Conservation (phyloP, 2,329 filamentous ascomycete species). For the Corinectria fuckeliana region DNA sequence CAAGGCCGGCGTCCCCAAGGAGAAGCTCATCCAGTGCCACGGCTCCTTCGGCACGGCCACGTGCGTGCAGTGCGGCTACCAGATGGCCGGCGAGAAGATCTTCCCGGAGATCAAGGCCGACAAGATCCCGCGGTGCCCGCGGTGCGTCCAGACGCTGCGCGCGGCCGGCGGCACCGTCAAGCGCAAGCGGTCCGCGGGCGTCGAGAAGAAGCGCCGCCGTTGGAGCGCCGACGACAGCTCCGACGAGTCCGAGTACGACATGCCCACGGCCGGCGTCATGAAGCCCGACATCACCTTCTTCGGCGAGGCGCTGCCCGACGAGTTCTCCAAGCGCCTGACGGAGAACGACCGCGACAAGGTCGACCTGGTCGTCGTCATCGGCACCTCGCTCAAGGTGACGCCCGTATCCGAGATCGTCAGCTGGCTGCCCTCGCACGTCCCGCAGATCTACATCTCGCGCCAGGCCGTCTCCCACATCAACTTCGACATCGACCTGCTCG, state of each 20-base stretch:
- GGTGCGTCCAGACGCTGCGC: constrained; percentile 66
- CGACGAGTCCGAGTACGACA: constrained; percentile 57
- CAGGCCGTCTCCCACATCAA: constrained; percentile 87
- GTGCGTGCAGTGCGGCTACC: constrained; percentile 81
- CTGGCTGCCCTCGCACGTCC: constrained; percentile 77
- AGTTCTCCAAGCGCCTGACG: constrained; percentile 82
- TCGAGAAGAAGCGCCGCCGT: constrained; percentile 51
- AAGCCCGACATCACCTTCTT: constrained; percentile 99
- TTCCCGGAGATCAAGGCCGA: constrained; percentile 80
- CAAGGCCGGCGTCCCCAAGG: constrained; percentile 79
- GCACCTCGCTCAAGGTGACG: constrained; percentile 93
- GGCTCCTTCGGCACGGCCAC: constrained; percentile 93
- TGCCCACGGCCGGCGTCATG: constrained; percentile 80
- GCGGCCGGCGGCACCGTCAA: constrained; percentile 39
- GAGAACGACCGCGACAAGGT: constrained; percentile 79
- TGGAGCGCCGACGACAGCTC: constrained; percentile 48
- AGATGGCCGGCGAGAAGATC: constrained; percentile 77
- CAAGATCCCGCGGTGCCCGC: constrained; percentile 77
- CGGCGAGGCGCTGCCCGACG: constrained; percentile 84
- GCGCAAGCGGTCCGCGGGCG: constrained; percentile 49
- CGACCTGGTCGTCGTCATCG: constrained; percentile 94
- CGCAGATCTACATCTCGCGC: constrained; percentile 89
- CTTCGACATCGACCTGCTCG: constrained; percentile 96
- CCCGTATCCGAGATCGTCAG: constrained; percentile 92
- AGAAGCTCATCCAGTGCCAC: constrained; percentile 93